Evolutionary conservation across 371 early-diverging fungal genomes (phyloP), one percentile per base, ranked within the genome.

Genomic region (Mucor circinelloides): DNA sequence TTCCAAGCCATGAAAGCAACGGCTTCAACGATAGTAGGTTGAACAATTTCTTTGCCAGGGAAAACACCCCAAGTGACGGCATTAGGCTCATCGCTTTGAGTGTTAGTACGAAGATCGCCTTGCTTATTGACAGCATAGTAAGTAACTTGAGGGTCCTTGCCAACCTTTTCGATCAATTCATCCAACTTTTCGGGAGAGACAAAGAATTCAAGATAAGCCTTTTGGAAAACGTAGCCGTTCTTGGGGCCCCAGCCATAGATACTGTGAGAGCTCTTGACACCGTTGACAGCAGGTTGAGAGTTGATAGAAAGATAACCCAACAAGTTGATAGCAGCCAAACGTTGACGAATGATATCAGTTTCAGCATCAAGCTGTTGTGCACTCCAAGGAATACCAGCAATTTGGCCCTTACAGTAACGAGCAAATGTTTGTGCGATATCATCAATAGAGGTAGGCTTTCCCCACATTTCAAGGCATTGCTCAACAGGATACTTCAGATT

Each of bases 11-110:
- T 85, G 77, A 99, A 99, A 63, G 93, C 91, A 60, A 87, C 88
- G 2, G 91, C 83, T 72, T 99, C 99, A 23, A 97, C 97, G 70
- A 99, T 89, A 19, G 99, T 99, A 9, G 98, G 98, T 76, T 99
- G 99, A 38, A 97, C 84, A 69, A 99, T 94, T 78, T 99, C 98
- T 79, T 96, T 96, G 63, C 97, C 97, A 10, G 97, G 97, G 89
- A 99, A 98, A 1, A 97, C 97, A 64, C 99, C 99, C 99, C 99
- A 99, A 13, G 99, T 97, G 25, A 99, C 96, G 12, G 99, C 99
- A 69, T 96, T 99, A 21, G 97, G 95, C 7, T 89, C 89, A 71
- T 94, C 95, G 55, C 77, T 84, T 54, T 88, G 82, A 54, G 91
- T 91, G 81, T 97, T 97, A 40, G 96, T 95, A 54, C 81, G 79